These are phyloP conservation scores for Dipteronia sinensis DNA, from an alignment of 345 rosid species.

Conservation along the genomic window DNA sequence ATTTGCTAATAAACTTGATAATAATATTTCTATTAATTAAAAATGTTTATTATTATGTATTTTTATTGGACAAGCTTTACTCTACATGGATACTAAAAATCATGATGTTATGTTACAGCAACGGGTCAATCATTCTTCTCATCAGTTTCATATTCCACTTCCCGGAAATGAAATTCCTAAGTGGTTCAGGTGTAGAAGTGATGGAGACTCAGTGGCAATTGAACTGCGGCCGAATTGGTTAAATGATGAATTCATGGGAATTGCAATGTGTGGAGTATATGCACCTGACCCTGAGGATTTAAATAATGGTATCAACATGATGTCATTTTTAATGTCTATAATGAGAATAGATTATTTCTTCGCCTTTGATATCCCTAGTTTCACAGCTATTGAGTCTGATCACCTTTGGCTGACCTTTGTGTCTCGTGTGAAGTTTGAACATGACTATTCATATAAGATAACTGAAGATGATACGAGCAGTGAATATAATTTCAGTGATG, in stretches of 20 bases:
- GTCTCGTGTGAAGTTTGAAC: neutral
- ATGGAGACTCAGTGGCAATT: neutral
- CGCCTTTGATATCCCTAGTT: neutral
- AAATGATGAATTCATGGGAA: slow-evolving; percentile 11
- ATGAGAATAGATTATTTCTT: too few relatives aligned
- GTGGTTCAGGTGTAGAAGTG: slow-evolving; percentile 15
- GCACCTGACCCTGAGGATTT: neutral
- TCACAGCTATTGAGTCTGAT: neutral
- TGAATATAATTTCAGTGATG: too few relatives aligned
- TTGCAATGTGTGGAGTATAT: slow-evolving; percentile 11
- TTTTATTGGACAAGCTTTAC: too few relatives aligned
- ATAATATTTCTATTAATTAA: too few relatives aligned
- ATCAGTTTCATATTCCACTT: neutral
- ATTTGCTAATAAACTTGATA: too few relatives aligned
- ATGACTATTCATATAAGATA: too few relatives aligned
- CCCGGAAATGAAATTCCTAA: slow-evolving; percentile 17
- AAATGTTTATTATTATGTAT: too few relatives aligned
- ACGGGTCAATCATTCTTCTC: neutral
- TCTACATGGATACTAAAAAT: neutral
- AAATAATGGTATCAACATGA: too few relatives aligned
- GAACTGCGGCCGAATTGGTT: neutral
- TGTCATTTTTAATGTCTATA: too few relatives aligned
- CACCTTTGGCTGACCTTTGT: neutral
- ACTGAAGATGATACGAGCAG: neutral
- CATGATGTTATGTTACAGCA: neutral